phyloP scores from a whole-genome alignment of 371 early-diverging fungal genomes.

The Funneliformis caledonium region DNA sequence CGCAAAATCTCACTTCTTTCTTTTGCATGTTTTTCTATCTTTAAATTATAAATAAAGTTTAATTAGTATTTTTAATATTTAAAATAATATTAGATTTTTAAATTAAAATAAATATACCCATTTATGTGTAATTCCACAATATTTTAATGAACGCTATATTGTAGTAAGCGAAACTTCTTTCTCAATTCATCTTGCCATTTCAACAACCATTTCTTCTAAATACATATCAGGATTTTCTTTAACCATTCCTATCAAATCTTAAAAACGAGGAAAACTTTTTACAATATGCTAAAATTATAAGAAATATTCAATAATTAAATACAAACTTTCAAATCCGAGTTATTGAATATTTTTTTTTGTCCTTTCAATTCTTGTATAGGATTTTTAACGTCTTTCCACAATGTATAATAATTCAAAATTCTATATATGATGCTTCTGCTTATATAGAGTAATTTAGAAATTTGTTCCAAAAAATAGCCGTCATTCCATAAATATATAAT shows the following conservation, averaged over 20 bases:
- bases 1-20: slow-evolving; percentile 21
- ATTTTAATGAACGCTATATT: slow-evolving; percentile 20
- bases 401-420: not conserved
- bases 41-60: no score
- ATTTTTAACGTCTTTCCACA: not conserved
- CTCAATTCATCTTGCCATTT: not conserved
- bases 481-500: slow-evolving; percentile 5
- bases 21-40: slow-evolving; percentile 8
- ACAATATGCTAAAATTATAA: not conserved
- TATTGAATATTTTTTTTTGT: not conserved
- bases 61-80: no score
- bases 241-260: not conserved
- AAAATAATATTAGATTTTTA: no score
- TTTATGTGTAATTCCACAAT: slow-evolving; percentile 23
- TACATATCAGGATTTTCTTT: not conserved
- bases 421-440: not conserved
- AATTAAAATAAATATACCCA: no score
- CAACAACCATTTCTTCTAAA: not conserved
- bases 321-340: not conserved
- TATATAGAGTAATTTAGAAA: not conserved
- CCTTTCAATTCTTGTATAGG: not conserved
- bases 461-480: not conserved
- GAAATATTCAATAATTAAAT: no score
- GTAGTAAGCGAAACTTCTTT: slow-evolving; percentile 9
- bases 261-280: no score